A percentile compares a stretch with the other conserved stretches of the same genome.
phyloP scores from a whole-genome alignment of 1,284 basidiomycete genomes.

The Ceratobasidium papillatum region DNA sequence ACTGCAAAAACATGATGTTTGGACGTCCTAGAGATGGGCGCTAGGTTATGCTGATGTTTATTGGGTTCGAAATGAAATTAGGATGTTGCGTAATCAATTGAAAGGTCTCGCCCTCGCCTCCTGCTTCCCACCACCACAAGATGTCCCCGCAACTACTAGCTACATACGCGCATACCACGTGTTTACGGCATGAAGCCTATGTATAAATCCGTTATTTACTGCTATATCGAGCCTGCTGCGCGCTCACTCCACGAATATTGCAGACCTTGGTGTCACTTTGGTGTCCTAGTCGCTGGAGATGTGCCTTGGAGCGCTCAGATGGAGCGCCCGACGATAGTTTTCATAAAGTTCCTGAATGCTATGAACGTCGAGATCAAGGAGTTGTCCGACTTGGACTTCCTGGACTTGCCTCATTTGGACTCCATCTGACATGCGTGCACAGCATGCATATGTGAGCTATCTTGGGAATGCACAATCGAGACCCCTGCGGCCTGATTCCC shows the following conservation, averaged over 20 bases:
- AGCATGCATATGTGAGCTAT: not conserved
- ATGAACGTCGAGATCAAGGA: not conserved
- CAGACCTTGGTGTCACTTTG: not conserved
- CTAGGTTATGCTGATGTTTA: not conserved
- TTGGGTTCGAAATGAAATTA: not conserved
- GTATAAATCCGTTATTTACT: not conserved
- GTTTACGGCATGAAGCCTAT: not conserved
- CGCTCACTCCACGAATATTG: not conserved
- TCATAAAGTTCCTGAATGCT: not conserved
- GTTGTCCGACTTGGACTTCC: not conserved
- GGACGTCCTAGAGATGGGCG: not conserved
- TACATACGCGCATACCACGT: not conserved
- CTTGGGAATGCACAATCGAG: not conserved
- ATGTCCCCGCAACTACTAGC: not conserved
- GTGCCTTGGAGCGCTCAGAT: conserved; percentile 13
- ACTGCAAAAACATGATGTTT: not conserved
- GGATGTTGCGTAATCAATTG: not conserved
- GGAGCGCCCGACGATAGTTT: not conserved
- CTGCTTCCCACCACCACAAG: not conserved
- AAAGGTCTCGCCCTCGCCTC: not conserved
- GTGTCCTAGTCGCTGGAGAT: not conserved
- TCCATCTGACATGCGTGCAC: not conserved
- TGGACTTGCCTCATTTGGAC: not conserved
- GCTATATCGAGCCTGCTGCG: not conserved
- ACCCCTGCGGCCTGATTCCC: not conserved